These are phyloP conservation scores for Argentina anserina DNA, from an alignment of 306 rosid genomes.

Conservation along the genomic window DNA sequence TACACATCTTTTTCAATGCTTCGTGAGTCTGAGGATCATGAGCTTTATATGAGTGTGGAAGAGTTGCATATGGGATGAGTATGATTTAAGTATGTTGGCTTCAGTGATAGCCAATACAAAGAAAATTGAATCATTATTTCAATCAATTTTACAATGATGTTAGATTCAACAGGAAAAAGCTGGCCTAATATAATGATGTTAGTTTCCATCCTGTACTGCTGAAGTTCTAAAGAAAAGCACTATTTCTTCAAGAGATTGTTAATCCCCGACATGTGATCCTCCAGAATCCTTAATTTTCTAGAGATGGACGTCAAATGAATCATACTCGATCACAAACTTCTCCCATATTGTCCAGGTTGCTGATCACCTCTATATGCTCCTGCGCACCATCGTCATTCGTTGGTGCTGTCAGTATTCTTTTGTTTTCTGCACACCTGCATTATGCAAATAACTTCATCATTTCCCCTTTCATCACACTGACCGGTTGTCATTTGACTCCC, in stretches of 20 bases:
- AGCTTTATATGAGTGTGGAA: too few species aligned
- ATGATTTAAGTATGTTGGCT: too few species aligned
- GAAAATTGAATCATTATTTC: too few species aligned
- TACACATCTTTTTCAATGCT: too few species aligned
- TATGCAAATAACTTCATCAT: slow-evolving; percentile 11
- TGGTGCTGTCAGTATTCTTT: slow-evolving; percentile 36
- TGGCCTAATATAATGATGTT: slow-evolving; percentile 1
- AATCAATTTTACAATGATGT: too few species aligned
- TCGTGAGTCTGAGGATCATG: too few species aligned
- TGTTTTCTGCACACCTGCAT: slow-evolving; percentile 69
- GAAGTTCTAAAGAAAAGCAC: slow-evolving; percentile 54
- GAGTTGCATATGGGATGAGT: too few species aligned
- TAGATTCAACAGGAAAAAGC: background rate
- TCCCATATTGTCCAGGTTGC: slow-evolving; percentile 35
- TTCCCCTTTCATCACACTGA: background rate
- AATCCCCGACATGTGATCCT: slow-evolving; percentile 32
- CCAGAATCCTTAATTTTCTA: slow-evolving; percentile 30
- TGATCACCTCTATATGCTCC: slow-evolving; percentile 30
- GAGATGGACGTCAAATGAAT: slow-evolving; percentile 52
- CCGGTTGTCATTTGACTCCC: background rate
- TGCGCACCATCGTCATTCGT: slow-evolving; percentile 30
- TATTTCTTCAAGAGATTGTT: slow-evolving; percentile 54
- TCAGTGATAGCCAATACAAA: too few species aligned
- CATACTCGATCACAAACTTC: slow-evolving; percentile 56
- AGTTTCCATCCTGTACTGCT: slow-evolving; percentile 35